These are phyloP conservation scores for Barnettozyma wickerhamii DNA, from an alignment of 805 yeast species.

Conservation along the genomic window DNA sequence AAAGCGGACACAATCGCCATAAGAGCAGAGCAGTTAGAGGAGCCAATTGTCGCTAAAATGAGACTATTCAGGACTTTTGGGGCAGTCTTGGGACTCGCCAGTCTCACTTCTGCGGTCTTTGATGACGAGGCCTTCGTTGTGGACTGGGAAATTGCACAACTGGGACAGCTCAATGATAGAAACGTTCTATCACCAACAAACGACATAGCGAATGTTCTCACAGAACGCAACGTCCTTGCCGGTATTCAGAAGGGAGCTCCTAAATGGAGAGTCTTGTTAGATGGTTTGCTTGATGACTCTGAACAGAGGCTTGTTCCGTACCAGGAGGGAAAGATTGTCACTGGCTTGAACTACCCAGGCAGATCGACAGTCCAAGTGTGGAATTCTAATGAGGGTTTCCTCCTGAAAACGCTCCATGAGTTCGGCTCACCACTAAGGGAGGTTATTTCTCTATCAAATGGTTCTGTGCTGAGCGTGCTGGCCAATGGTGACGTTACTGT, in stretches of 20 bases:
- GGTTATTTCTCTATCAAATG: slow-evolving; percentile 7
- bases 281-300: slow-evolving; percentile 15
- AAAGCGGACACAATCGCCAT: too few species aligned
- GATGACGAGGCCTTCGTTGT: slow-evolving; percentile 49
- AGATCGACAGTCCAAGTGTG: slow-evolving; percentile 20
- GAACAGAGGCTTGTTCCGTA: slow-evolving; percentile 11
- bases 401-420: slow-evolving; percentile 1
- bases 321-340: slow-evolving; percentile 9
- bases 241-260: slow-evolving; percentile 34
- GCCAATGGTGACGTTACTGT: slow-evolving; percentile 13
- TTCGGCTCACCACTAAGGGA: slow-evolving; percentile 7
- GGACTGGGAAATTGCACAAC: slow-evolving; percentile 50
- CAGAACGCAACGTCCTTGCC: slow-evolving; percentile 28
- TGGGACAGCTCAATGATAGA: slow-evolving; percentile 34
- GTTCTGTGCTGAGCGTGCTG: slow-evolving; percentile 8
- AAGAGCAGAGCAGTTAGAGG: neutral
- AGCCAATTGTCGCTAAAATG: slow-evolving; percentile 1
- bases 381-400: slow-evolving; percentile 10
- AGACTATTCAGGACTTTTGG: neutral
- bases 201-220: slow-evolving; percentile 24
- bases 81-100: neutral
- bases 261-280: slow-evolving; percentile 29
- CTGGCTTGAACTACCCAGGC: slow-evolving; percentile 21
- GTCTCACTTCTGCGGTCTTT: slow-evolving; percentile 25
- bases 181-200: slow-evolving; percentile 17